Percentiles rank a stretch among this genome's conserved stretches.
phyloP scores from a whole-genome alignment of 2,329 filamentous ascomycete species.

The Cercospora sesami region DNA sequence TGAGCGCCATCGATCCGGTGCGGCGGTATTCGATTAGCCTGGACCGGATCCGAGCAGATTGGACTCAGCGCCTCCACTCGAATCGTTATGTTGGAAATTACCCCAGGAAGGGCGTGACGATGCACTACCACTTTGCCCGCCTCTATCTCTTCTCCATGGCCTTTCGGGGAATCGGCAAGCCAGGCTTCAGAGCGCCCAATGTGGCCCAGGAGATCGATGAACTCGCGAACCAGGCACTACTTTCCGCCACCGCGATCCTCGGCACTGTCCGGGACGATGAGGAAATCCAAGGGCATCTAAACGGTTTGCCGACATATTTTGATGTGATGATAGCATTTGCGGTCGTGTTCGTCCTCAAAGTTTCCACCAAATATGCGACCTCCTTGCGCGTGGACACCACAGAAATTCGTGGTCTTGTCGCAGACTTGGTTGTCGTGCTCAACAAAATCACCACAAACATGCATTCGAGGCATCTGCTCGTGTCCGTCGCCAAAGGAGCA shows the following conservation, averaged over 20 bases:
- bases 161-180: constrained; percentile 31
- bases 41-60: constrained; percentile 33
- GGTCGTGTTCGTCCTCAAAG: constrained; percentile 36
- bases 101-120: constrained; percentile 32
- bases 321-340: constrained; percentile 39
- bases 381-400: constrained; percentile 33
- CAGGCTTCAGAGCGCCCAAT: constrained; percentile 29
- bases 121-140: constrained; percentile 36
- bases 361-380: constrained; percentile 35
- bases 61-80: constrained; percentile 31
- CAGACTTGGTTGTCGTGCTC: constrained; percentile 31
- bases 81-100: constrained; percentile 35
- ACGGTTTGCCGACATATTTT: constrained; percentile 37
- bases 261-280: constrained; percentile 30
- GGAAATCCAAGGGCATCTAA: constrained; percentile 34
- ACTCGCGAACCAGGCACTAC: constrained; percentile 31
- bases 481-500: constrained; percentile 32
- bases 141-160: constrained; percentile 36
- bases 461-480: constrained; percentile 36
- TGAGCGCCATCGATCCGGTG: constrained; percentile 38
- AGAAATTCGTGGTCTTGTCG: constrained; percentile 31
- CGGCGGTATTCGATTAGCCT: constrained; percentile 33
- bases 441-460: constrained; percentile 34
- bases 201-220: constrained; percentile 36
- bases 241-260: constrained; percentile 33